A percentile compares a stretch with the other conserved stretches of the same genome.
Evolutionary conservation across 345 rosid genomes (phyloP).

Genomic region (Corymbia maculata): DNA sequence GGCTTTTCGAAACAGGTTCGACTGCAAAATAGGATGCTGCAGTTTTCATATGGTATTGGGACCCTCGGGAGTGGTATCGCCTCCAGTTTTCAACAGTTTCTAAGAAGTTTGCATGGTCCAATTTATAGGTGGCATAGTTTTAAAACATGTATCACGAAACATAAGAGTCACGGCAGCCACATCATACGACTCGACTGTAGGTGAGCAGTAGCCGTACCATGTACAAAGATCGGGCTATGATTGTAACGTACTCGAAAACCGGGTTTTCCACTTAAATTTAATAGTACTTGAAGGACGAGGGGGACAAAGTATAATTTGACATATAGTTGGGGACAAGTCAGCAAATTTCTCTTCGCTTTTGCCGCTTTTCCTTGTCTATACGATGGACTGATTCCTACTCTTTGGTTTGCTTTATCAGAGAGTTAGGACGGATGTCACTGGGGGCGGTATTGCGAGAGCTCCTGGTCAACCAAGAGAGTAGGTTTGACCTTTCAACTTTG

Average conservation of each 20-base stretch:
- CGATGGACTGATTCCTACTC: neutral
- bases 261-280: neutral
- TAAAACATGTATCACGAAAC: neutral
- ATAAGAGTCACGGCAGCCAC: neutral
- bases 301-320: neutral
- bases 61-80: neutral
- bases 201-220: neutral
- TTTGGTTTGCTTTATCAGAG: neutral
- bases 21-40: neutral
- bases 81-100: neutral
- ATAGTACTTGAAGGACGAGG: neutral
- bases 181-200: neutral
- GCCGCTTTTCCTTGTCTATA: neutral
- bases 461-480: neutral
- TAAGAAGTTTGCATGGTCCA: neutral
- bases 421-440: neutral
- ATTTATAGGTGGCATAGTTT: neutral
- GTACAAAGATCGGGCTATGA: neutral
- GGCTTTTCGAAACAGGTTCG: neutral
- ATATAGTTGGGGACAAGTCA: neutral
- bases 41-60: neutral
- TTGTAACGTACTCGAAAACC: neutral
- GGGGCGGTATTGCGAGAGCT: neutral
- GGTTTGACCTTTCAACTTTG: neutral
- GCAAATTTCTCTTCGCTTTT: neutral